A percentile compares a stretch with the other conserved stretches of the same genome.
phyloP scores from a whole-genome alignment of 2,329 filamentous ascomycete species.

The Zasmidium citrigriseum region DNA sequence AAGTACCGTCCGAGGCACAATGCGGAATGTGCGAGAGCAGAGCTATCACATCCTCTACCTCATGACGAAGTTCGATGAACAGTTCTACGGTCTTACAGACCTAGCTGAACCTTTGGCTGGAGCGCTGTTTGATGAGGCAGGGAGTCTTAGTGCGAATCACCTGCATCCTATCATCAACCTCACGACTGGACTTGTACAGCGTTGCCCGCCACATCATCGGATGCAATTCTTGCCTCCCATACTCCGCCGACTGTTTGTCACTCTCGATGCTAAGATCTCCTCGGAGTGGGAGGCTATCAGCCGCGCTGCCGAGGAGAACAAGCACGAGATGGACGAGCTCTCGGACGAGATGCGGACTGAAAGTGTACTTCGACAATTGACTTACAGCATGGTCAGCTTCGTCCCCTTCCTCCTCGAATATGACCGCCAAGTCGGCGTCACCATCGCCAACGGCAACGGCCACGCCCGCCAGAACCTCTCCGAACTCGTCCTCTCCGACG shows the following conservation, averaged over 20 bases:
- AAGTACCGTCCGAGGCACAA: slow-evolving; percentile 85
- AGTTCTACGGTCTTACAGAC: slow-evolving; percentile 88
- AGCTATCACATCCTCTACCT: slow-evolving; percentile 94
- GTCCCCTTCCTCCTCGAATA: slow-evolving; percentile 81
- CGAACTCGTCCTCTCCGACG: slow-evolving; percentile 78
- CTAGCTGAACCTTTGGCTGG: slow-evolving; percentile 80
- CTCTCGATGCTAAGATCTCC: slow-evolving; percentile 84
- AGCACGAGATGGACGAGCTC: slow-evolving; percentile 69
- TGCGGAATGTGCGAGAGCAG: slow-evolving; percentile 87
- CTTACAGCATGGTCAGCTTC: slow-evolving; percentile 88
- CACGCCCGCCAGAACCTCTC: slow-evolving; percentile 61
- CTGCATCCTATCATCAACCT: slow-evolving; percentile 91
- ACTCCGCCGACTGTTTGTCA: slow-evolving; percentile 76
- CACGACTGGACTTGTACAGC: slow-evolving; percentile 83
- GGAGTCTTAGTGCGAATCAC: slow-evolving; percentile 85
- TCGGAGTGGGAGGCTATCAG: slow-evolving; percentile 80
- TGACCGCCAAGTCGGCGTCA: slow-evolving; percentile 41
- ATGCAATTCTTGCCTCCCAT: slow-evolving; percentile 82
- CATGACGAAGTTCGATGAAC: slow-evolving; percentile 80
- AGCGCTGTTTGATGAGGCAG: slow-evolving; percentile 79
- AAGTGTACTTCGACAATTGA: slow-evolving; percentile 89
- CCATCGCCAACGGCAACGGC: slow-evolving; percentile 16
- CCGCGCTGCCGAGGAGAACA: slow-evolving; percentile 57
- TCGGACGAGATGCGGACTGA: slow-evolving; percentile 98
- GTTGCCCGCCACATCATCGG: slow-evolving; percentile 79